Evolutionary conservation across 208 protist species (phyloP).

Genomic region (Balamuthia mandrillaris): DNA sequence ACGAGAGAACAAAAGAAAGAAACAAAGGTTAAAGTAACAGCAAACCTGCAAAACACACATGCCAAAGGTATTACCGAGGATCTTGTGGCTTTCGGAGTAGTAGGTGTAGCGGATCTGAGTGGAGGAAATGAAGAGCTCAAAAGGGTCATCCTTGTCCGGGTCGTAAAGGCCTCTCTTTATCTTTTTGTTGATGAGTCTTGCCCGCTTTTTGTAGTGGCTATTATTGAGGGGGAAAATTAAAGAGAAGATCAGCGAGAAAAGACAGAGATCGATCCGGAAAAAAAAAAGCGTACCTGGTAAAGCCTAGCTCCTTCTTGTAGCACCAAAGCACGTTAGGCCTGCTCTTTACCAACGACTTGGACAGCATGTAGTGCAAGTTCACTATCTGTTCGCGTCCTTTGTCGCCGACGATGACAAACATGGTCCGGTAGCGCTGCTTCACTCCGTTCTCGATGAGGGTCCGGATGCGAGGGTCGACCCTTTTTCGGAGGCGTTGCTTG

Average conservation of each 20-base stretch:
- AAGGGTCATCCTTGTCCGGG: conserved; percentile 91
- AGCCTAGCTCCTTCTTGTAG: conserved; percentile 98
- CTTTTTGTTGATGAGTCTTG: conserved; percentile 89
- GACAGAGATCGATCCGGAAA: neutral
- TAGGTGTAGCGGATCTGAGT: conserved; percentile 98
- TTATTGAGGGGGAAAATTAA: neutral
- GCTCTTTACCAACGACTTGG: conserved; percentile 90
- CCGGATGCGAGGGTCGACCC: conserved; percentile 91
- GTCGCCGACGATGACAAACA: conserved; percentile 98
- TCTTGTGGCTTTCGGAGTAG: conserved; percentile 97
- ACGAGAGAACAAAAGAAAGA: neutral
- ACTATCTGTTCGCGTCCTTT: conserved; percentile 92
- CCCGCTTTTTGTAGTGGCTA: conserved; percentile 84
- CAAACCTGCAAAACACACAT: conserved; percentile 91
- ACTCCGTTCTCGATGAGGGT: conserved; percentile 95
- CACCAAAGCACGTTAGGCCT: conserved; percentile 98
- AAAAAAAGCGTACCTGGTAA: conserved; percentile 78
- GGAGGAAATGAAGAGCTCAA: conserved; percentile 95
- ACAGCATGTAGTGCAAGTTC: conserved; percentile 98
- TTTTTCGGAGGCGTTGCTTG: conserved; percentile 56
- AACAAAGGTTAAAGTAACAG: neutral
- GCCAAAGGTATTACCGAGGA: conserved; percentile 98
- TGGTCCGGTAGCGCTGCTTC: conserved; percentile 85
- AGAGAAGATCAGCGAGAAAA: neutral
- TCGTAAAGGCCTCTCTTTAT: conserved; percentile 87